These are phyloP conservation scores for Talinum fruticosum DNA, from an alignment of 148 eudicot genomes.

Conservation along the genomic window DNA sequence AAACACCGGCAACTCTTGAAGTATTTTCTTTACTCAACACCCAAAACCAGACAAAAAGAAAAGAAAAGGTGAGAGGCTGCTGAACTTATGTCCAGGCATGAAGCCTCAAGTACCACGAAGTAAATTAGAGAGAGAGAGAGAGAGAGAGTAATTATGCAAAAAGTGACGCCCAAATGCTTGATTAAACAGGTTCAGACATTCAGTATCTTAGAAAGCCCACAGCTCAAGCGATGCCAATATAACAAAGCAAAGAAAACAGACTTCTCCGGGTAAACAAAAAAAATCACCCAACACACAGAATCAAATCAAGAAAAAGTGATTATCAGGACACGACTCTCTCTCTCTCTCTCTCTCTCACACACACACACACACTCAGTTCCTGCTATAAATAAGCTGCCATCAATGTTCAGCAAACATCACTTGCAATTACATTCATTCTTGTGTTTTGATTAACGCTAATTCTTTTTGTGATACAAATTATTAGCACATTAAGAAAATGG, in stretches of 20 bases:
- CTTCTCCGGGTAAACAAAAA: neutral
- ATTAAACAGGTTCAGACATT: neutral
- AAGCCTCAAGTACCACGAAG: neutral
- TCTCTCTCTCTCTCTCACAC: no score
- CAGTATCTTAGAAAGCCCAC: neutral
- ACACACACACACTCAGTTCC: neutral
- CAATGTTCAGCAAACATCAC: neutral
- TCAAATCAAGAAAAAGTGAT: neutral
- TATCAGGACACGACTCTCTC: no score
- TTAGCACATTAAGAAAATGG: slow-evolving; percentile 14
- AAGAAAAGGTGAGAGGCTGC: neutral
- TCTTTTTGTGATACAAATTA: no score
- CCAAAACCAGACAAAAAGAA: neutral
- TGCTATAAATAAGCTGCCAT: neutral
- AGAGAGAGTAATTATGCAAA: neutral
- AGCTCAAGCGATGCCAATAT: neutral
- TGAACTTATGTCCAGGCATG: neutral
- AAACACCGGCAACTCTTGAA: neutral
- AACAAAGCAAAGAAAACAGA: neutral
- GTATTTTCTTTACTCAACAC: neutral
- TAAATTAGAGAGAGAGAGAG: neutral
- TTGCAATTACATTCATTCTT: neutral
- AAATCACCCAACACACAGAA: neutral
- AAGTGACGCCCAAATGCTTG: neutral
- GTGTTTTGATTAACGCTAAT: neutral